Evolutionary conservation across 805 yeast genomes (phyloP).

Genomic region (Candida boleticola): DNA sequence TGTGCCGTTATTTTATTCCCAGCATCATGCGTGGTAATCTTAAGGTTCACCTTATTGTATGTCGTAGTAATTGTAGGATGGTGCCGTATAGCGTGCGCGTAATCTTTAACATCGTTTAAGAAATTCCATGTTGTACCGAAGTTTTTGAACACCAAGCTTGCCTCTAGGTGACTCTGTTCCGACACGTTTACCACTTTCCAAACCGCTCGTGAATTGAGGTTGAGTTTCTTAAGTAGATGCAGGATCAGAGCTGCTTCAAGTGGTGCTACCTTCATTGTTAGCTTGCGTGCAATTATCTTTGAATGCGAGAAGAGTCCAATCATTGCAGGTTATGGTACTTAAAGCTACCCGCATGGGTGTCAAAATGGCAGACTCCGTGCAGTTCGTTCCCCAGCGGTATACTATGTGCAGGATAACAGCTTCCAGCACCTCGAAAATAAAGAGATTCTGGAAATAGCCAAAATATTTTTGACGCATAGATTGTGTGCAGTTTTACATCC

Average conservation of each 20-base stretch:
- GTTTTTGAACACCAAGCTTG: constrained; percentile 42
- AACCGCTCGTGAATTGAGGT: not conserved
- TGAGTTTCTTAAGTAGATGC: not conserved
- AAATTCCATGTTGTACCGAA: constrained; percentile 70
- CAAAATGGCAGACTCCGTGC: too few species aligned
- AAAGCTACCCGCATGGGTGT: too few species aligned
- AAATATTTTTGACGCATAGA: not conserved
- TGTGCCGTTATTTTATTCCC: constrained; percentile 46
- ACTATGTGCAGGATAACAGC: too few species aligned
- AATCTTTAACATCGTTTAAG: constrained; percentile 53
- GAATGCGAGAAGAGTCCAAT: too few species aligned
- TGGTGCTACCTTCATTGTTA: not conserved
- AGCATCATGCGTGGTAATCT: constrained; percentile 65
- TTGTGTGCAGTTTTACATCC: not conserved
- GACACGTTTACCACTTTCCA: constrained; percentile 1
- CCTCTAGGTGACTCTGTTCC: constrained; percentile 19
- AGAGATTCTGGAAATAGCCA: too few species aligned
- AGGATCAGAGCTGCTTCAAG: not conserved
- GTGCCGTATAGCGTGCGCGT: constrained; percentile 59
- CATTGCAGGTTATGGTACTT: too few species aligned
- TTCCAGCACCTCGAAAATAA: too few species aligned
- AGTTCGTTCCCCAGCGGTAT: too few species aligned
- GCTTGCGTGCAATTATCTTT: not conserved
- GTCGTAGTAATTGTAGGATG: constrained; percentile 70
- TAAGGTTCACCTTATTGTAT: constrained; percentile 55